phyloP scores from a whole-genome alignment of 2,329 filamentous ascomycete species.

The Fusarium sp. region DNA sequence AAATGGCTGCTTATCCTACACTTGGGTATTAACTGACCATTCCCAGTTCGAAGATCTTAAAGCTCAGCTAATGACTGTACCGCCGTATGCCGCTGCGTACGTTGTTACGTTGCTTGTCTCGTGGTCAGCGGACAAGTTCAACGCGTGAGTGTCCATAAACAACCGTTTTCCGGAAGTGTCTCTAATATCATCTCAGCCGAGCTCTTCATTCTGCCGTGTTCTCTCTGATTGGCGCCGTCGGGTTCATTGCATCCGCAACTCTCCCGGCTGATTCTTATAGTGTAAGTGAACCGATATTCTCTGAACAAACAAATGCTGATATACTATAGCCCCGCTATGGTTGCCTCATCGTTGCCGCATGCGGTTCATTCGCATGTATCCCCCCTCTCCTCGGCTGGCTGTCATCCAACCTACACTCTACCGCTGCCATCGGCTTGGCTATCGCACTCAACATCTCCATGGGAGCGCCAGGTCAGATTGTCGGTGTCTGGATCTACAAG shows the following conservation, averaged over 20 bases:
- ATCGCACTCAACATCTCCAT: constrained; percentile 78
- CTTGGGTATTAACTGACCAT: not conserved
- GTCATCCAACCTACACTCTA: constrained; percentile 75
- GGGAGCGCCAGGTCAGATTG: constrained; percentile 76
- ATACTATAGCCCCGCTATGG: constrained; percentile 67
- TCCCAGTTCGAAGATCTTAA: constrained; percentile 53
- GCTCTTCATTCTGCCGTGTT: constrained; percentile 59
- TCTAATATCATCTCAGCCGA: constrained; percentile 40
- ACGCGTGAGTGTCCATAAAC: constrained; percentile 53
- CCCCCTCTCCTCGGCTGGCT: constrained; percentile 77
- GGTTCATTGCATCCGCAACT: constrained; percentile 72
- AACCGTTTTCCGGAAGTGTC: rapidly evolving
- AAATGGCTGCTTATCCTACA: constrained; percentile 7
- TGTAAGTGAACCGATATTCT: not conserved
- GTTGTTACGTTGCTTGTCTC: constrained; percentile 57
- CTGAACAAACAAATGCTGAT: not conserved
- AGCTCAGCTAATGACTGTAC: constrained; percentile 74
- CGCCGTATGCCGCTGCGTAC: constrained; percentile 72
- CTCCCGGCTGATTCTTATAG: constrained; percentile 70
- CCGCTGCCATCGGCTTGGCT: constrained; percentile 74
- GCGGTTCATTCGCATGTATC: constrained; percentile 76
- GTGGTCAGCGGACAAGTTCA: constrained; percentile 73
- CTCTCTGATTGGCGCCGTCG: constrained; percentile 62
- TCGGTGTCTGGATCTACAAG: constrained; percentile 81
- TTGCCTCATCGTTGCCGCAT: constrained; percentile 75